These are phyloP conservation scores for Saitozyma sp. DNA, from an alignment of 768 basidiomycete genomes.

Conservation along the genomic window DNA sequence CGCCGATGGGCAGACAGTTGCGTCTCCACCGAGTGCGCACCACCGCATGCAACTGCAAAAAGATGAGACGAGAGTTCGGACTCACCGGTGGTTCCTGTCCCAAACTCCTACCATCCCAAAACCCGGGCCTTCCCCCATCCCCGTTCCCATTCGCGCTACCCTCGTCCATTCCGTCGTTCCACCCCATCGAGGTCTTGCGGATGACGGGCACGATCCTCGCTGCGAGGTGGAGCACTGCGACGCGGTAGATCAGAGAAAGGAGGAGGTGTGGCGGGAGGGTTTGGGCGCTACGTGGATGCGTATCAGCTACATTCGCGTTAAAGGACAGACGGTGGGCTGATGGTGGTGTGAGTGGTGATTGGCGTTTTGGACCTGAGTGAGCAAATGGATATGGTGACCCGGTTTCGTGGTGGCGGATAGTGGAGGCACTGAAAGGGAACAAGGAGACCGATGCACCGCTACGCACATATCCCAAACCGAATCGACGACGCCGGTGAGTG, in stretches of 20 bases:
- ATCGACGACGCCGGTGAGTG: constrained; percentile 15
- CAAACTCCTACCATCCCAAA: constrained; percentile 49
- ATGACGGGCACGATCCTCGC: constrained; percentile 52
- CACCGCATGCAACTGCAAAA: neutral
- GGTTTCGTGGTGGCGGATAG: no score
- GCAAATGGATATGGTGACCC: no score
- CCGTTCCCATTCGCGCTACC: constrained; percentile 5
- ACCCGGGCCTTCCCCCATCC: constrained; percentile 21
- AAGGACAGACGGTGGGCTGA: neutral
- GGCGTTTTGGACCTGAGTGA: no score
- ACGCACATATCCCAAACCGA: constrained; percentile 18
- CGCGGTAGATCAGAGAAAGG: constrained; percentile 50
- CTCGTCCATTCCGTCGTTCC: constrained; percentile 39
- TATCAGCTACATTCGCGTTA: neutral
- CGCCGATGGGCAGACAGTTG: no score
- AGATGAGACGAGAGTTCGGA: neutral
- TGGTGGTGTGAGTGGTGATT: no score
- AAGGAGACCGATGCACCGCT: neutral
- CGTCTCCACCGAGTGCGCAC: neutral
- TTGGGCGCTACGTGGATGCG: constrained; percentile 11
- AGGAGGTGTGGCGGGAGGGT: constrained; percentile 48
- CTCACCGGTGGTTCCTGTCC: constrained; percentile 49
- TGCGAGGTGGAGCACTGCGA: constrained; percentile 51
- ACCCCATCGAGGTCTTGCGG: constrained; percentile 42
- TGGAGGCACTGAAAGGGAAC: neutral